Evolutionary conservation across 345 rosid genomes (phyloP).

Genomic region (Erysimum cheiranthoides): DNA sequence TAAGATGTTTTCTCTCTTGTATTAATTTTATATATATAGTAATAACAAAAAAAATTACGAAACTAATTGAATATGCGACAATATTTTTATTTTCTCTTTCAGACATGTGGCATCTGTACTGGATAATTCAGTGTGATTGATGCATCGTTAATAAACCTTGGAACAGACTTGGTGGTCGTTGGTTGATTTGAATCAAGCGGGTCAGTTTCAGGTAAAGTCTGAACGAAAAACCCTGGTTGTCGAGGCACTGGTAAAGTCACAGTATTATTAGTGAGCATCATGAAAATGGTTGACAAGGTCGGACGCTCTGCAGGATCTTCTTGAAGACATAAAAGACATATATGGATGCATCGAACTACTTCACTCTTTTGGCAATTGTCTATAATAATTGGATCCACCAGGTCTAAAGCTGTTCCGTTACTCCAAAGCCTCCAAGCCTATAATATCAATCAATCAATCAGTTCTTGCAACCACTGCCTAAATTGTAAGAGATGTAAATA

Average conservation of each 20-base stretch:
- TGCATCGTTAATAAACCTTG: not conserved
- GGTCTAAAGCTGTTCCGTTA: constrained; percentile 42
- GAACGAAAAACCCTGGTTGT: constrained; percentile 4
- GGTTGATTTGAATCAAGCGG: not conserved
- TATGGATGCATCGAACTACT: constrained; percentile 53
- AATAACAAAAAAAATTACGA: too few species aligned
- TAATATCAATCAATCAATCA: not conserved
- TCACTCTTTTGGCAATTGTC: constrained; percentile 43
- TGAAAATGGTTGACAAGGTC: constrained; percentile 48
- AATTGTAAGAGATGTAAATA: not conserved
- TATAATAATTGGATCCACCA: constrained; percentile 49
- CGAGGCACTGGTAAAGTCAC: constrained; percentile 34
- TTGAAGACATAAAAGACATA: constrained; percentile 61
- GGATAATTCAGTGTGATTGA: not conserved
- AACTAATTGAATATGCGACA: too few species aligned
- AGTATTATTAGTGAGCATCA: constrained; percentile 45
- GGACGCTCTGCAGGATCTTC: constrained; percentile 58
- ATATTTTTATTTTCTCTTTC: too few species aligned
- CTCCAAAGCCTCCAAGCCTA: constrained; percentile 66
- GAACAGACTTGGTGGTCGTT: too few species aligned
- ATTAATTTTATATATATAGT: too few species aligned
- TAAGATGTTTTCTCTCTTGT: too few species aligned
- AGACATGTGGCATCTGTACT: too few species aligned
- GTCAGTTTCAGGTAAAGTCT: not conserved
- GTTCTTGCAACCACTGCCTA: not conserved